Conservation (phyloP, 805 yeast genomes). For the Lachancea dasiensis region DNA sequence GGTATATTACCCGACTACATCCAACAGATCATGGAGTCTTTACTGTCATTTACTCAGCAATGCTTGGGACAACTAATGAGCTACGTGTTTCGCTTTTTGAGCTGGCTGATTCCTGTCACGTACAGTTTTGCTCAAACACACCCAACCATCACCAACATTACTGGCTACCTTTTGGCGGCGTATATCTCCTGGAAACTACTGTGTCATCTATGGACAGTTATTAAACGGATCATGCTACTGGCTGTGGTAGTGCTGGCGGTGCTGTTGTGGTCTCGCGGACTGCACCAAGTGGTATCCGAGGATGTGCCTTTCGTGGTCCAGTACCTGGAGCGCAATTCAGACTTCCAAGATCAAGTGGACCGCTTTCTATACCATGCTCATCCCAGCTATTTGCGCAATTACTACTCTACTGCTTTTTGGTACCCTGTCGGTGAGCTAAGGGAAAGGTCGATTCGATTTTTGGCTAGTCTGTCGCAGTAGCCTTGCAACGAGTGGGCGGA, state of each 20-base stretch:
- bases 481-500: no score
- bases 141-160: constrained; percentile 28
- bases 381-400: not conserved
- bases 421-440: constrained; percentile 1
- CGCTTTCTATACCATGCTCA: not conserved
- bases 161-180: constrained; percentile 18
- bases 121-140: constrained; percentile 25
- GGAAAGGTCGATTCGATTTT: not conserved
- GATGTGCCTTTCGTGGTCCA: constrained; percentile 6
- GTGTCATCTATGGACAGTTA: constrained; percentile 25
- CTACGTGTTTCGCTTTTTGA: not conserved
- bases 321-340: constrained; percentile 1
- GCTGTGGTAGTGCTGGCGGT: constrained; percentile 15
- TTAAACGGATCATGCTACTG: constrained; percentile 24
- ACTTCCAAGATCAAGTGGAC: constrained; percentile 2
- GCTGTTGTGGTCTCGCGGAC: constrained; percentile 34
- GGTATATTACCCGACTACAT: not conserved
- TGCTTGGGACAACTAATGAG: not conserved
- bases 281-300: constrained; percentile 6
- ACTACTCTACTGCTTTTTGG: constrained; percentile 1
- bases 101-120: constrained; percentile 13
- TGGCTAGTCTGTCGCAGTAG: constrained; percentile 2
- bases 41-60: not conserved
- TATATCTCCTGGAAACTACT: constrained; percentile 27
- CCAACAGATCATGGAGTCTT: not conserved